These are phyloP conservation scores for Aegilops tauschii DNA, from an alignment of 176 grass and related monocot species.

Conservation along the genomic window DNA sequence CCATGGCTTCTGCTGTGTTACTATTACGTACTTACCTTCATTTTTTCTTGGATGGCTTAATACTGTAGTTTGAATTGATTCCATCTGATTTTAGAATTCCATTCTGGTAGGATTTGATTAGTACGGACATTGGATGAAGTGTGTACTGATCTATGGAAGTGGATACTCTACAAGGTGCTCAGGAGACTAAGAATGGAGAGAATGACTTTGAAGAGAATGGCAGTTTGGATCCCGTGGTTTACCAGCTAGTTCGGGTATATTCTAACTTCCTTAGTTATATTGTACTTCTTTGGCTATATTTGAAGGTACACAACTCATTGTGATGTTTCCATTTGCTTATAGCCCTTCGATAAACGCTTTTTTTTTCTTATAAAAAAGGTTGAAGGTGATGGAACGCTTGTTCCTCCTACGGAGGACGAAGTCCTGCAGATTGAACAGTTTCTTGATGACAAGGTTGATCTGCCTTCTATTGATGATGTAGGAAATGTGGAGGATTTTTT, in stretches of 20 bases:
- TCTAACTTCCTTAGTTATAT: conserved; percentile 13
- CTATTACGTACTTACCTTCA: not conserved
- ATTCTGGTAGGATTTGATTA: conserved; percentile 21
- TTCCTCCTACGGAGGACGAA: conserved; percentile 94
- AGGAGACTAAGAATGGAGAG: conserved; percentile 50
- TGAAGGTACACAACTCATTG: not conserved
- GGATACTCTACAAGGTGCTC: conserved; percentile 22
- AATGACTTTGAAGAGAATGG: conserved; percentile 47
- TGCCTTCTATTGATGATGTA: conserved; percentile 51
- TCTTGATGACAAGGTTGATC: conserved; percentile 68
- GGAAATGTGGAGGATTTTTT: conserved; percentile 44
- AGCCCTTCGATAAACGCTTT: not conserved
- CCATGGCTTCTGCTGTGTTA: not conserved
- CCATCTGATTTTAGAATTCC: conserved; percentile 21
- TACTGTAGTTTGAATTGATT: conserved; percentile 10
- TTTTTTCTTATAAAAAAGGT: conserved; percentile 47
- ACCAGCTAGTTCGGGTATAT: conserved; percentile 96
- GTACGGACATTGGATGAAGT: conserved; percentile 50
- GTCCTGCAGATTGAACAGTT: conserved; percentile 84
- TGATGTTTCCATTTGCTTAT: not conserved
- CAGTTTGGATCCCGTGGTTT: conserved; percentile 70
- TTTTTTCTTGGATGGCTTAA: conserved; percentile 6
- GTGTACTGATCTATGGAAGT: conserved; percentile 65
- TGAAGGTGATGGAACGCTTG: conserved; percentile 94
- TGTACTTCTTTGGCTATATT: not conserved